Percentiles rank a stretch among this genome's conserved stretches.
Conservation (phyloP, 2,329 filamentous ascomycete species). For the Teratosphaeria nubilosa region DNA sequence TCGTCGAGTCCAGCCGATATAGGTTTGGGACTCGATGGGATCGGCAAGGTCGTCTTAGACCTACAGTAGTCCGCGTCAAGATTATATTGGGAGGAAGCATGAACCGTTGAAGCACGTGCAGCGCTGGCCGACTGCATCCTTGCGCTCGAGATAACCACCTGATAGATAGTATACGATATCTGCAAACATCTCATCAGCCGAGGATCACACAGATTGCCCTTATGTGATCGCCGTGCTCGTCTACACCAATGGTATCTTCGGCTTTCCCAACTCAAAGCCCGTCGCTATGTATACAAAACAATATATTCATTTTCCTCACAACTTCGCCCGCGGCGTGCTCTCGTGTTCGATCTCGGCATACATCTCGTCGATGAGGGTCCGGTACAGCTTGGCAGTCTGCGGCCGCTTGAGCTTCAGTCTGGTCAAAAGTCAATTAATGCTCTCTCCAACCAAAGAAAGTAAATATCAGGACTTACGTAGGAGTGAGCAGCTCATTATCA, state of each 20-base stretch:
- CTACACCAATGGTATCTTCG: background rate
- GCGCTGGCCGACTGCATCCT: too few species aligned
- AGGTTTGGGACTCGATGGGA: background rate
- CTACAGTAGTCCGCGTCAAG: too few species aligned
- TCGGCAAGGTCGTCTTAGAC: background rate
- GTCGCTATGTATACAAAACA: background rate
- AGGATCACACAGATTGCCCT: background rate
- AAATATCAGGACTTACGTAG: slow-evolving; percentile 56
- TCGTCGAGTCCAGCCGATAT: background rate
- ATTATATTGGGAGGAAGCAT: too few species aligned
- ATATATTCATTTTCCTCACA: slow-evolving; percentile 29
- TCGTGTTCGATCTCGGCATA: slow-evolving; percentile 46
- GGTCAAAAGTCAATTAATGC: background rate
- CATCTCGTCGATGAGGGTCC: slow-evolving; percentile 47
- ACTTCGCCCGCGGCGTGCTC: slow-evolving; percentile 35
- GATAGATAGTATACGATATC: background rate
- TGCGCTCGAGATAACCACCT: too few species aligned
- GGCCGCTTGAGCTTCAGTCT: slow-evolving; percentile 65
- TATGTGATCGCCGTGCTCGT: background rate
- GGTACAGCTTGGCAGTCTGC: slow-evolving; percentile 53
- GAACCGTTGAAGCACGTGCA: too few species aligned
- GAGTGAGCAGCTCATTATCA: slow-evolving; percentile 81
- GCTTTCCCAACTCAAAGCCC: background rate
- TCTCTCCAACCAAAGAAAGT: background rate
- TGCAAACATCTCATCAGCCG: background rate